These are phyloP conservation scores for Linum tenue DNA, from an alignment of 345 rosid species.

Conservation along the genomic window DNA sequence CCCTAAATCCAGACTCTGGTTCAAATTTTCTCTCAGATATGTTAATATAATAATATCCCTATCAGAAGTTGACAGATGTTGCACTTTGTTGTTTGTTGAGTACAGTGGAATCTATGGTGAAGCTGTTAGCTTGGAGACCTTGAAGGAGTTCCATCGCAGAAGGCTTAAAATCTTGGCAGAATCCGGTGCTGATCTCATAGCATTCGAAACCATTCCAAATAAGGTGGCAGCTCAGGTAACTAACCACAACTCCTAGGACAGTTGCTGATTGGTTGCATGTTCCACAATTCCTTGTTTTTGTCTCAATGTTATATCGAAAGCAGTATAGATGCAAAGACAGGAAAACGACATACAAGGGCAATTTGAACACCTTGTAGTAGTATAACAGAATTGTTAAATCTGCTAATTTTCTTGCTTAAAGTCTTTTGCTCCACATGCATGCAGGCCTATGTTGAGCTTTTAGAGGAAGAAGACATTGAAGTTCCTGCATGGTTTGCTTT, in stretches of 20 bases:
- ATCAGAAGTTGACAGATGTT: neutral
- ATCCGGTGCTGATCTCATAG: conserved; percentile 62
- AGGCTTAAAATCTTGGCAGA: conserved; percentile 58
- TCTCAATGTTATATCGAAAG: neutral
- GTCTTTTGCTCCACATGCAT: neutral
- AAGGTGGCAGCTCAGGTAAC: conserved; percentile 78
- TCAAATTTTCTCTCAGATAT: too few relatives aligned
- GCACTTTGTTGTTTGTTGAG: conserved; percentile 11
- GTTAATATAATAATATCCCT: too few relatives aligned
- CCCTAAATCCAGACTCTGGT: too few relatives aligned
- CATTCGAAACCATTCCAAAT: conserved; percentile 82
- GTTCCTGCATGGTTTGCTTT: conserved; percentile 77
- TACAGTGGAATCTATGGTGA: conserved; percentile 60
- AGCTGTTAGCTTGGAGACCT: conserved; percentile 37
- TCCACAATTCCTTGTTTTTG: neutral
- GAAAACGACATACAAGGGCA: neutral
- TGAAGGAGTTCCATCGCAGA: conserved; percentile 70
- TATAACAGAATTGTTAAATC: neutral
- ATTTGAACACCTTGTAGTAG: neutral
- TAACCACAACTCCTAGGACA: neutral
- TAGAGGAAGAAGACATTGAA: conserved; percentile 49
- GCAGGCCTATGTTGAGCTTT: conserved; percentile 62
- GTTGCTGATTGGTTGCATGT: neutral
- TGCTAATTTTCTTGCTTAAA: neutral
- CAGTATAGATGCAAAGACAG: neutral